A percentile compares a stretch with the other conserved stretches of the same genome.
phyloP scores from a whole-genome alignment of 2,329 filamentous ascomycete species.

The Beauveria brongniartii region DNA sequence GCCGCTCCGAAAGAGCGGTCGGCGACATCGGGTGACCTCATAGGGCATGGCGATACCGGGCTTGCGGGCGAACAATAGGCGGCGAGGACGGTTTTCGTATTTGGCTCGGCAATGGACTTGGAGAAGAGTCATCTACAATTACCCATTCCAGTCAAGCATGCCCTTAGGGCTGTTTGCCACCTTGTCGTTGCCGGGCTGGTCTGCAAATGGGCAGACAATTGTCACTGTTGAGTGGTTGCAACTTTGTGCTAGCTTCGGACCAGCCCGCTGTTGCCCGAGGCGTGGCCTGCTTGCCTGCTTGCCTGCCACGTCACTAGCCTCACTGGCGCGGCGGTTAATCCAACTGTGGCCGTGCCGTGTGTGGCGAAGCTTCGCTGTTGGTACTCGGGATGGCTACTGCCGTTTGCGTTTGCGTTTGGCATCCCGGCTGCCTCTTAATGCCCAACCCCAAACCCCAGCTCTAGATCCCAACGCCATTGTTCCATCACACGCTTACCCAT shows the following conservation, averaged over 20 bases:
- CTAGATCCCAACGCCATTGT: conserved; percentile 16
- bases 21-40: conserved; percentile 5
- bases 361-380: conserved; percentile 33
- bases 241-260: conserved; percentile 5
- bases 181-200: too few species aligned
- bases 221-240: not conserved
- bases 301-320: conserved; percentile 40
- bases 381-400: not conserved
- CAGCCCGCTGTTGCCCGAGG: not conserved
- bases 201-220: not conserved
- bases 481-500: not conserved
- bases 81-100: not conserved
- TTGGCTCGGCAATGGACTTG: not conserved
- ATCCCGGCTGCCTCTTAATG: conserved; percentile 7
- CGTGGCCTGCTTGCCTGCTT: too few species aligned
- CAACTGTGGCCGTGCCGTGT: conserved; percentile 15
- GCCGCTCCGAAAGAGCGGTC: not conserved
- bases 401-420: not conserved
- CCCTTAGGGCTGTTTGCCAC: not conserved
- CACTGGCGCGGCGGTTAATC: conserved; percentile 18
- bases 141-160: not conserved
- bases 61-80: not conserved
- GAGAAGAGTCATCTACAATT: conserved; percentile 5
- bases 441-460: conserved; percentile 5
- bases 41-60: not conserved